Evolutionary conservation across 805 yeast genomes (phyloP).

Genomic region (Cyberlindnera euphorbiiphila): DNA sequence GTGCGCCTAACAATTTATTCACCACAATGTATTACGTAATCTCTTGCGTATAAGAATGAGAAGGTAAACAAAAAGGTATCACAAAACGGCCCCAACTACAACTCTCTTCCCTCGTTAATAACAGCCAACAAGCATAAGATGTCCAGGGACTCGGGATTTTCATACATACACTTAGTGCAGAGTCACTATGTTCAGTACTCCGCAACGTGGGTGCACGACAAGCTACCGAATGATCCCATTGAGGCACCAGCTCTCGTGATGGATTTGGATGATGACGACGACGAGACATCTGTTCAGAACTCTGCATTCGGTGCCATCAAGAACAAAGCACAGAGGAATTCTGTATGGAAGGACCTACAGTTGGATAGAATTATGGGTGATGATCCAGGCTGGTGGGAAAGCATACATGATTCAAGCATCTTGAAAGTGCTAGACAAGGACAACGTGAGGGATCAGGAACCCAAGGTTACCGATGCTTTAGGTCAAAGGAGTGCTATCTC

Average conservation of each 20-base stretch:
- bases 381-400: slow-evolving; percentile 17
- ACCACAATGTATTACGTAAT: too few species aligned
- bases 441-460: not conserved
- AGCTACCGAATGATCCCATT: slow-evolving; percentile 27
- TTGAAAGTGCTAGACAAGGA: slow-evolving; percentile 17
- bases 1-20: too few species aligned
- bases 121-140: too few species aligned
- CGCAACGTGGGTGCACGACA: slow-evolving; percentile 31
- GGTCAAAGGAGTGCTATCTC: too few species aligned
- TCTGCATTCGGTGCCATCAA: slow-evolving; percentile 26
- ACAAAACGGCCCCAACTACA: too few species aligned
- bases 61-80: too few species aligned
- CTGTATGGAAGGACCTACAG: slow-evolving; percentile 29
- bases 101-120: too few species aligned
- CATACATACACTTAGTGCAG: slow-evolving; percentile 22
- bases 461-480: too few species aligned
- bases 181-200: slow-evolving; percentile 32
- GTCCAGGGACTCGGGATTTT: slow-evolving; percentile 9
- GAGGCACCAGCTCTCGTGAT: slow-evolving; percentile 17
- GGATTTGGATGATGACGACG: slow-evolving; percentile 18
- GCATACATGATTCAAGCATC: slow-evolving; percentile 12
- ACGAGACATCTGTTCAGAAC: slow-evolving; percentile 10
- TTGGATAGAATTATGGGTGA: slow-evolving; percentile 24
- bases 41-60: too few species aligned
- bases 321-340: slow-evolving; percentile 17